Evolutionary conservation across 768 basidiomycete species (phyloP).

Genomic region (Amanita rubescens): DNA sequence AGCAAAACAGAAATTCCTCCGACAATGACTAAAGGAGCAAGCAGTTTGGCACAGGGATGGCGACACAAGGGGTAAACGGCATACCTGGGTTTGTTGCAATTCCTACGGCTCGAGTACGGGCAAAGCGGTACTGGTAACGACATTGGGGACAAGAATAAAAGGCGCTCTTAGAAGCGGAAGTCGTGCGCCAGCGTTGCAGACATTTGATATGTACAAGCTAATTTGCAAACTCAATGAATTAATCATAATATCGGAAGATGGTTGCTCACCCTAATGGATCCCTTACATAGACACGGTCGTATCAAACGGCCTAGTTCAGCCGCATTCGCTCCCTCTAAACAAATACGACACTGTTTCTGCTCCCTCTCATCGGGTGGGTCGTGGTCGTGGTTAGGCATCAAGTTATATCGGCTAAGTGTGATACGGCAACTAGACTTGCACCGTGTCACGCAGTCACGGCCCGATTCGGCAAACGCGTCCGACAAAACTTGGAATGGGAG

Average conservation of each 20-base stretch:
- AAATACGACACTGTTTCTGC: conserved; percentile 79
- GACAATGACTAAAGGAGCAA: conserved; percentile 45
- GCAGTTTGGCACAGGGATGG: conserved; percentile 1
- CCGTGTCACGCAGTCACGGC: conserved; percentile 1
- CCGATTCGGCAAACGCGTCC: background rate
- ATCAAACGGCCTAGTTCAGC: conserved; percentile 69
- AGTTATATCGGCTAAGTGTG: background rate
- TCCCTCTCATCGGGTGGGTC: conserved; percentile 14
- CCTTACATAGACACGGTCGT: conserved; percentile 73
- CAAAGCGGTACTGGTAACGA: conserved; percentile 68
- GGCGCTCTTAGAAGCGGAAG: conserved; percentile 51
- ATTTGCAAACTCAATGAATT: conserved; percentile 12
- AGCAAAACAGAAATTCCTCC: conserved; percentile 51
- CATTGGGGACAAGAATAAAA: conserved; percentile 83
- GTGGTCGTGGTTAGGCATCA: conserved; percentile 5
- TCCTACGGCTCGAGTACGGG: conserved; percentile 61
- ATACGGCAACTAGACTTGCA: background rate
- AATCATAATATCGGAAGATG: conserved; percentile 4
- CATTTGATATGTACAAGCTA: conserved; percentile 79
- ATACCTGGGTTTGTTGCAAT: conserved; percentile 72
- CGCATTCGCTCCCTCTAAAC: conserved; percentile 59
- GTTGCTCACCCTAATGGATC: conserved; percentile 56
- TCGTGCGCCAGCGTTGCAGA: conserved; percentile 66
- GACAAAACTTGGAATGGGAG: conserved; percentile 20
- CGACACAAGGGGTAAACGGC: conserved; percentile 13